Percentiles rank a stretch among this genome's conserved stretches.
These are phyloP conservation scores for Epichloe uncinata DNA, from an alignment of 2,329 filamentous ascomycete genomes.

Conservation along the genomic window DNA sequence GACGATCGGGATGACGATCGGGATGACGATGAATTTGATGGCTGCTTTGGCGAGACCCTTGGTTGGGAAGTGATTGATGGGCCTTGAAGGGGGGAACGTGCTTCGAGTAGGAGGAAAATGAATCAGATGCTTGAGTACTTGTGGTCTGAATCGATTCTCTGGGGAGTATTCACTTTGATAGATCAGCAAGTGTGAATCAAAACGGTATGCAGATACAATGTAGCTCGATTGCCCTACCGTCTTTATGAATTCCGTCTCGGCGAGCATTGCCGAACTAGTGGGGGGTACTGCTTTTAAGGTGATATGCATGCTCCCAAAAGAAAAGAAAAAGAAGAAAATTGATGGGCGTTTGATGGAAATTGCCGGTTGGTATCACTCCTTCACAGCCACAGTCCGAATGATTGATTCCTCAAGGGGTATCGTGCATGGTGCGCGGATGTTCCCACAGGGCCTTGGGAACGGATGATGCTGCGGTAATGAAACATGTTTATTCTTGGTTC, in stretches of 20 bases:
- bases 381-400: not conserved
- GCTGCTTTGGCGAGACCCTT: slow-evolving; percentile 1
- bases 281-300: not conserved
- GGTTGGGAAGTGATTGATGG: not conserved
- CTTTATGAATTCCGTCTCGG: not conserved
- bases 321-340: no score
- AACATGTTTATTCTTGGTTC: not conserved
- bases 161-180: no score
- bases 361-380: not conserved
- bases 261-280: not conserved
- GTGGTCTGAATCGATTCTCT: no score
- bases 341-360: not conserved
- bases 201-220: not conserved
- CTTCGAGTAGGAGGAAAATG: no score
- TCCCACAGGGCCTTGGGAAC: not conserved
- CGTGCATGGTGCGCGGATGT: not conserved
- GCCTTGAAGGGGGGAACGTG: no score
- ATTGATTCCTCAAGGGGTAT: not conserved
- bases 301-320: no score
- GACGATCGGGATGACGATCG: not conserved
- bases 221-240: not conserved
- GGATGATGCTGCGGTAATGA: not conserved
- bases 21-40: not conserved
- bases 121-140: no score
- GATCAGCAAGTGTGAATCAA: not conserved